Conservation (phyloP, 129 eudicot genomes). For the Rutidosis leptorrhynchoides region DNA sequence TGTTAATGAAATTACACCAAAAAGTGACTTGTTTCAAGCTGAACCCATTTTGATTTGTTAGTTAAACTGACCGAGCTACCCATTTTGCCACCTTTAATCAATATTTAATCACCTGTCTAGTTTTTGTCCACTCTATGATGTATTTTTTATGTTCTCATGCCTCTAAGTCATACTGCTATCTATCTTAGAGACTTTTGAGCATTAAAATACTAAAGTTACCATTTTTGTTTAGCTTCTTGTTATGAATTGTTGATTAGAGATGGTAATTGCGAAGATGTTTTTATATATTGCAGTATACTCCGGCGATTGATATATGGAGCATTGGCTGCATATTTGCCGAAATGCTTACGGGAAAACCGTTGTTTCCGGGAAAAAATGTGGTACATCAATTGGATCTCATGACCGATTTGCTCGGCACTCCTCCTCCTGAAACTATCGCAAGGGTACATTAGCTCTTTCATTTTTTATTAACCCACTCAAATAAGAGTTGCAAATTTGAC, state of each 20-base stretch:
- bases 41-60: neutral
- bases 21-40: neutral
- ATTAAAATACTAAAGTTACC: neutral
- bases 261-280: constrained; percentile 20
- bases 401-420: constrained; percentile 90
- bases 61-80: neutral
- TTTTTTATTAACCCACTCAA: neutral
- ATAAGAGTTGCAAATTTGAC: neutral
- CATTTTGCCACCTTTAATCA: neutral
- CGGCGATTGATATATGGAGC: constrained; percentile 99
- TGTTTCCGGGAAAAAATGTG: constrained; percentile 94
- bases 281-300: constrained; percentile 65
- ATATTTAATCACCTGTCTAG: neutral
- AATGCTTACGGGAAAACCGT: constrained; percentile 83
- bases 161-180: neutral
- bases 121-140: neutral
- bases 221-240: neutral
- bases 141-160: neutral
- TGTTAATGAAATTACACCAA: neutral
- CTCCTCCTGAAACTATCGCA: constrained; percentile 76
- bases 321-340: constrained; percentile 98
- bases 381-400: constrained; percentile 83
- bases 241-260: neutral
- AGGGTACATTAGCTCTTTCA: constrained; percentile 58
- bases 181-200: neutral